Evolutionary conservation across 2,329 filamentous ascomycete species (phyloP).

Genomic region (Neofusicoccum ribis): DNA sequence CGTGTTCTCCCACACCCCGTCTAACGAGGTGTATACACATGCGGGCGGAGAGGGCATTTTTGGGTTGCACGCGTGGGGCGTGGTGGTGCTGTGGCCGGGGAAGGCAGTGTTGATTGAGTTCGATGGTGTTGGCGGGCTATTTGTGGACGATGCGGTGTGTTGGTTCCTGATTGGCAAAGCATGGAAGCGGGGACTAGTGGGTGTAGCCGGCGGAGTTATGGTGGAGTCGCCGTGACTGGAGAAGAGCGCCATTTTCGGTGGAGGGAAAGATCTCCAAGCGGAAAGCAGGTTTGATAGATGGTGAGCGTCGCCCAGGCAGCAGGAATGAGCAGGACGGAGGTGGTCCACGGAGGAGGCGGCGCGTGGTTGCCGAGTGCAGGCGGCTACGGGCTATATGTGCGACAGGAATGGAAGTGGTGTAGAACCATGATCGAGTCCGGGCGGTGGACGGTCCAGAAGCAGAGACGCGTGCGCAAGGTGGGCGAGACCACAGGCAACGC

Average conservation of each 20-base stretch:
- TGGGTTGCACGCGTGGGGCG: background rate
- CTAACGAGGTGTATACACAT: background rate
- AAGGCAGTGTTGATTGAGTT: background rate
- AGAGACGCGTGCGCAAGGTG: background rate
- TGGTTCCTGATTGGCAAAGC: conserved; percentile 3
- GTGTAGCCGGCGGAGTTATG: conserved; percentile 18
- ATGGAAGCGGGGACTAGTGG: conserved; percentile 8
- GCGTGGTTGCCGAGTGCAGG: background rate
- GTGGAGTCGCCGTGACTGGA: conserved; percentile 3
- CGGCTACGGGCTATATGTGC: background rate
- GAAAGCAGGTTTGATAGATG: background rate
- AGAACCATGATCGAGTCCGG: background rate
- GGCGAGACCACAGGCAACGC: background rate
- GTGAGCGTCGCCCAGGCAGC: background rate
- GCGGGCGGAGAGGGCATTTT: background rate
- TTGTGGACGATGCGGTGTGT: background rate
- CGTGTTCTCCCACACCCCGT: conserved; percentile 14
- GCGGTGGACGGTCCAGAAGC: background rate
- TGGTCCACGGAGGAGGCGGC: background rate
- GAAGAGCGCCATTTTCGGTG: conserved; percentile 8
- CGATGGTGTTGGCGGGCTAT: background rate
- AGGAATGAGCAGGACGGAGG: background rate
- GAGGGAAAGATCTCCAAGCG: background rate
- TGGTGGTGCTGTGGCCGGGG: background rate
- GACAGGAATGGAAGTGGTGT: background rate